Base-by-base conservation (phyloP, 192 early-diverging fungal genomes). In the Coemansia sp. region DNA sequence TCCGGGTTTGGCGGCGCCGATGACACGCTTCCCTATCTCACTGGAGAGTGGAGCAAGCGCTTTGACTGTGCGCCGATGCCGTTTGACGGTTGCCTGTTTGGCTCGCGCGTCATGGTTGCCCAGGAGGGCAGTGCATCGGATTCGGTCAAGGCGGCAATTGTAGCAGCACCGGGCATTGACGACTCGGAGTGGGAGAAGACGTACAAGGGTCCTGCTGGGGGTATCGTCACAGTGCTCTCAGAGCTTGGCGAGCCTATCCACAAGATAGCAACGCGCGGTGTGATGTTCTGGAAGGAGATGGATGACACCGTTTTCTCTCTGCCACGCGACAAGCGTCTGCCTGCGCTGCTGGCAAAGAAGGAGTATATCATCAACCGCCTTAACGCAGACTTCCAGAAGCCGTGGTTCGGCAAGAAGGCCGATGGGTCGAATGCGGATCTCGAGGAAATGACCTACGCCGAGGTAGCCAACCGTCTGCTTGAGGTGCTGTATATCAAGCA, bases 211-310 rank as follows among this genome's bases (percentile, higher is more conserved):
- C 88, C 92, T 9, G 88, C 89, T 56, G 95, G 95, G 56, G 94
- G 94, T 67, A 89, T 97, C 68, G 86, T 97, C 67, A 97, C 95
- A 32, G 95, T 95, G 64, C 89, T 92, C 57, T 95, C 94, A 13
- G 95, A 97, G 82, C 77, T 97, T 61, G 95, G 95, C 54, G 95
- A 97, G 77, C 95, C 95, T 58, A 97, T 97, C 70, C 95, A 97
- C 89, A 95, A 95, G 86, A 89, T 97, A 63, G 95, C 95, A 58
- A 97, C 92, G 59, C 92, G 93, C 50, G 95, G 95, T 80, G 91
- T 95, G 56, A 75, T 84, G 67, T 84, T 97, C 57, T 97, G 95
- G 95, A 93, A 92, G 79, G 95, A 97, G 79, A 85, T 97, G 71
- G 95, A 97, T 69, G 95, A 97, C 65, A 92, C 89, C 38, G 89